These are phyloP conservation scores for Dactylellina parvicollis DNA, from an alignment of 2,329 filamentous ascomycete genomes.

Conservation along the genomic window DNA sequence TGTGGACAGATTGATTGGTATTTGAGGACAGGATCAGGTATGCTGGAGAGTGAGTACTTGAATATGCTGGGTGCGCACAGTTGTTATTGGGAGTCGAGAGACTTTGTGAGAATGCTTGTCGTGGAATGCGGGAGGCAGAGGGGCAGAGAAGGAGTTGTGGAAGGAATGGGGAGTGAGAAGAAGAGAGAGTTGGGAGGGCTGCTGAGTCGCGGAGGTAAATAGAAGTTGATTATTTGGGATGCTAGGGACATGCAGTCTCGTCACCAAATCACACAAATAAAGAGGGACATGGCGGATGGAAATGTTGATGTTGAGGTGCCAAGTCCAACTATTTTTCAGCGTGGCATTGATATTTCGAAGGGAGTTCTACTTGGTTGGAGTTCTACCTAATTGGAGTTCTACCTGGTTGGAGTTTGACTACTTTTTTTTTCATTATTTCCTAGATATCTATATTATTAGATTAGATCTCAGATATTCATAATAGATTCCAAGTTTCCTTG, in stretches of 20 bases:
- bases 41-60: slow-evolving; percentile 92
- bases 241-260: too few species aligned
- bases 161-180: slow-evolving; percentile 49
- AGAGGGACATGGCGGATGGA: too few species aligned
- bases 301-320: neutral
- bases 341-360: slow-evolving; percentile 5
- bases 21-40: slow-evolving; percentile 81
- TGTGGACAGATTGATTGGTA: slow-evolving; percentile 96
- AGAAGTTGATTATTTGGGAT: neutral
- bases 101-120: slow-evolving; percentile 90
- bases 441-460: neutral
- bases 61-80: slow-evolving; percentile 97
- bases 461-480: neutral
- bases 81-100: slow-evolving; percentile 87
- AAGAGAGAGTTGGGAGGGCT: slow-evolving; percentile 47
- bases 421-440: neutral
- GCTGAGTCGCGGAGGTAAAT: slow-evolving; percentile 37
- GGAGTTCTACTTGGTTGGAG: slow-evolving; percentile 9
- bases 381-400: neutral
- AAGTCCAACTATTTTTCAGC: slow-evolving; percentile 15
- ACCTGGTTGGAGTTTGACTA: neutral
- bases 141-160: slow-evolving; percentile 45
- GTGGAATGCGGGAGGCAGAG: slow-evolving; percentile 75
- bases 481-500: neutral
- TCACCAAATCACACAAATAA: too few species aligned